Evolutionary conservation across 73 alveolate genomes (phyloP).

Genomic region (Paramecium pentaurelia): DNA sequence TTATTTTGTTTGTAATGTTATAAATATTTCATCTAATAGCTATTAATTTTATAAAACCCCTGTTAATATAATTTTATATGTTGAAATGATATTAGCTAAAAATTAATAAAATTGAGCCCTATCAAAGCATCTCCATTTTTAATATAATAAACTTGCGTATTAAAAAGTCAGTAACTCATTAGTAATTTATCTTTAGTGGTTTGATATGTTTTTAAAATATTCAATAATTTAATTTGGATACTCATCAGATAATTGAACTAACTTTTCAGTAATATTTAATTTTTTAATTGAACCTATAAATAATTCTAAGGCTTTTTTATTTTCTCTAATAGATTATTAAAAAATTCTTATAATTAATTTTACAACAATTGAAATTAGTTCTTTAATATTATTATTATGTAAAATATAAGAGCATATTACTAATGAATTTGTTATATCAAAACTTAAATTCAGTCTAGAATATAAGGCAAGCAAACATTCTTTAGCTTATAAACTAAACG

Average conservation of each 20-base stretch:
- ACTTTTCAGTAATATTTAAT: not conserved
- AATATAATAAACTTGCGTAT: not conserved
- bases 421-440: not conserved
- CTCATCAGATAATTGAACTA: not conserved
- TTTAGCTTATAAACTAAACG: not conserved
- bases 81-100: not conserved
- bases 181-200: not conserved
- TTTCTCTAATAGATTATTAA: not conserved
- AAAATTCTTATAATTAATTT: not conserved
- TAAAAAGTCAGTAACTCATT: not conserved
- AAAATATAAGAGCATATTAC: not conserved
- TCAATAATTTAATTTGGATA: not conserved
- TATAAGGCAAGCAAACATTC: not conserved
- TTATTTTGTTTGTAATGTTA: not conserved
- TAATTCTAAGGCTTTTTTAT: not conserved
- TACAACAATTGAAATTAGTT: not conserved
- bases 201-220: not conserved
- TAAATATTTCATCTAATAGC: not conserved
- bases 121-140: not conserved
- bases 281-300: not conserved
- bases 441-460: not conserved
- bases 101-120: not conserved
- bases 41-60: not conserved
- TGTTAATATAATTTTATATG: not conserved
- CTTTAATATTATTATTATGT: not conserved